Percentiles rank a stretch among this genome's conserved stretches.
Conservation (phyloP, 352 stramenopile genomes). For the Phytopythium montanum region DNA sequence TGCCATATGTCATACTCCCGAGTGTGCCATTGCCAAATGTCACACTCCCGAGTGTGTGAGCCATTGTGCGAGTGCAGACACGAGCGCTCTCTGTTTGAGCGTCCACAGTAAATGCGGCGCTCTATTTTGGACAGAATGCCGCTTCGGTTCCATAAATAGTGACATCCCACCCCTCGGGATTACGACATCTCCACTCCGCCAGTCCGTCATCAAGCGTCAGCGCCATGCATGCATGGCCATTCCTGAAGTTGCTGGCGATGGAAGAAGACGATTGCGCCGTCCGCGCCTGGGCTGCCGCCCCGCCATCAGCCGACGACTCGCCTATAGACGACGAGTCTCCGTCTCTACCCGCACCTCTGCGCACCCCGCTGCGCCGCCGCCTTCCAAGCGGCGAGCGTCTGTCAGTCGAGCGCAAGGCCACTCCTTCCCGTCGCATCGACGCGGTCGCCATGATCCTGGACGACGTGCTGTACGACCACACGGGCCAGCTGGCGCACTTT, state of each 20-base stretch:
- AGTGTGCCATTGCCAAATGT: too few relatives aligned
- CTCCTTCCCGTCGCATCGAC: slow-evolving; percentile 57
- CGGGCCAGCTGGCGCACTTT: slow-evolving; percentile 72
- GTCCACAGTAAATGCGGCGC: too few relatives aligned
- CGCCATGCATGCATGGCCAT: not conserved
- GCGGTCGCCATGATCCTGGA: slow-evolving; percentile 84
- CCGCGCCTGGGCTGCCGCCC: too few relatives aligned
- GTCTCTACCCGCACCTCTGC: not conserved
- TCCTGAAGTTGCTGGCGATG: not conserved
- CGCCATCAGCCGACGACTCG: not conserved
- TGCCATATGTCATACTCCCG: too few relatives aligned
- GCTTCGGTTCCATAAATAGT: not conserved
- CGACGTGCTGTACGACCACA: slow-evolving; percentile 86
- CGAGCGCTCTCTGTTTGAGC: too few relatives aligned
- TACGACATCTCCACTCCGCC: not conserved
- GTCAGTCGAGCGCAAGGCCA: slow-evolving; percentile 2
- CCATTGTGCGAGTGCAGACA: too few relatives aligned
- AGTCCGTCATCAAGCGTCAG: not conserved
- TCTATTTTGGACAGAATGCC: not conserved
- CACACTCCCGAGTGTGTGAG: too few relatives aligned
- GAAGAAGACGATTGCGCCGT: not conserved
- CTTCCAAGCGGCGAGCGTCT: slow-evolving; percentile 31
- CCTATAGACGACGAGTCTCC: not conserved
- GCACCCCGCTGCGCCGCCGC: slow-evolving; percentile 14
- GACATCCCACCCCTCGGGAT: not conserved